Base-by-base conservation (phyloP, 371 early-diverging fungal genomes). In the Mortierella sp. region DNA sequence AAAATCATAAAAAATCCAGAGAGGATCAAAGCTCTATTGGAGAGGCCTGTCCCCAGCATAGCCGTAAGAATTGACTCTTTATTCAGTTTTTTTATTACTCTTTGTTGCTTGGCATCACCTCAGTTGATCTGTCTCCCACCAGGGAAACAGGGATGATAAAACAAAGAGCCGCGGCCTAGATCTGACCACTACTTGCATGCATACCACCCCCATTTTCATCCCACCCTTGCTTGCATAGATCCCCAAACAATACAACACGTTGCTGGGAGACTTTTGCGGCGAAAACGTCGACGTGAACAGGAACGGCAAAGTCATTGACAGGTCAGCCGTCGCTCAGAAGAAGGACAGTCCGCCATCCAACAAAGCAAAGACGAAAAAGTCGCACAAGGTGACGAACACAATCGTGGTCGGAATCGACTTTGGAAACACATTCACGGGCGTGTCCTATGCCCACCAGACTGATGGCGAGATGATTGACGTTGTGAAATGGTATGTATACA, bases 381-480 rank as follows among this genome's bases (percentile, higher is more conserved):
- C 74, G n/a, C 41, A 64, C 39, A 70, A 64, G 34, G 58, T 65
- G 66, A 69, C 63, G 10, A 79, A 79, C n/a, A n/a, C n/a, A 29
- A 83, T 83, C 10, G 83, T 83, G 5, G 79, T 83, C 10, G 83
- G 83, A 3, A 83, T 83, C 48, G 83, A 83, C 47, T 75, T 83
- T 39, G 83, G 83, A 44, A 83, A 83, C 73, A 78, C 83, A 0
- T 83, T 72, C 29, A 83, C 83, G 9, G 83, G 69, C 31, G 76
- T 83, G 14, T 83, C 83, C 6, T 83, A 83, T 64, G 70, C 83
- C 11, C 79, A 83, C 45, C 78, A 72, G 53, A 75, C 47, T 43
- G 79, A 78, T 13, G 83, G 83, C 24, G 83, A 83, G 52, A 78
- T 83, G 78, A 83, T 83, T 66, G 83, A 83, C 31, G 66, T 83